phyloP scores from a whole-genome alignment of 2,329 filamentous ascomycete genomes.

The Ceratocystis colombiana region DNA sequence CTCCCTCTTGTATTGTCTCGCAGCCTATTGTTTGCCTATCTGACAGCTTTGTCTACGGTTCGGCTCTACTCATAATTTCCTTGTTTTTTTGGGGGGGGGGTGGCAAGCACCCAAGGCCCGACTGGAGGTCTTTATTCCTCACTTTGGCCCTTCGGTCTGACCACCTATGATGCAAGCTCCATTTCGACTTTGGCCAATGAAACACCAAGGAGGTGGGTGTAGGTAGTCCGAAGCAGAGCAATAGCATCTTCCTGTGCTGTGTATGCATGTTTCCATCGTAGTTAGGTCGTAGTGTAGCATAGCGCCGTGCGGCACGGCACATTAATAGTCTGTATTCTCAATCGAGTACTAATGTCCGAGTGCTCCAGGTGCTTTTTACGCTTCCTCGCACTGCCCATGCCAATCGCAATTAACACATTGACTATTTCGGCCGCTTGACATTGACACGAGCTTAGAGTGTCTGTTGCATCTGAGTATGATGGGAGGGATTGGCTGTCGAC shows the following conservation, averaged over 20 bases:
- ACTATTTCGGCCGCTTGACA: not conserved
- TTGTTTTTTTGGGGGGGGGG: not conserved
- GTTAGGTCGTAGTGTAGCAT: not conserved
- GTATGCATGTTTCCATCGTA: not conserved
- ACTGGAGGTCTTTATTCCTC: not conserved
- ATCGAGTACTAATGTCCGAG: conserved; percentile 1
- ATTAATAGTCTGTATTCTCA: not conserved
- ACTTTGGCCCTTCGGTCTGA: not conserved
- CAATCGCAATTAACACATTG: conserved; percentile 8
- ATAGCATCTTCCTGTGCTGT: not conserved
- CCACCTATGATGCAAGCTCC: not conserved
- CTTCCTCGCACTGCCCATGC: not conserved
- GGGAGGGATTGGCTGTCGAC: not conserved
- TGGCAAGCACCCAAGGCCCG: not conserved
- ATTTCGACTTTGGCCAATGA: not conserved
- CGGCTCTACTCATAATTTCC: not conserved
- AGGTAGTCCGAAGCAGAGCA: not conserved
- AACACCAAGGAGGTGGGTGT: not conserved
- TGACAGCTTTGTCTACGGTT: not conserved
- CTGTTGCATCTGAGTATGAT: not conserved
- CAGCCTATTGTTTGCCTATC: not conserved
- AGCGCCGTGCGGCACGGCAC: not conserved
- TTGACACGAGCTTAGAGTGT: not conserved
- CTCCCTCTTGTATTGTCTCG: not conserved
- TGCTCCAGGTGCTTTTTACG: not conserved